Base-by-base conservation (phyloP, 345 rosid species). In the Camelina sativa region DNA sequence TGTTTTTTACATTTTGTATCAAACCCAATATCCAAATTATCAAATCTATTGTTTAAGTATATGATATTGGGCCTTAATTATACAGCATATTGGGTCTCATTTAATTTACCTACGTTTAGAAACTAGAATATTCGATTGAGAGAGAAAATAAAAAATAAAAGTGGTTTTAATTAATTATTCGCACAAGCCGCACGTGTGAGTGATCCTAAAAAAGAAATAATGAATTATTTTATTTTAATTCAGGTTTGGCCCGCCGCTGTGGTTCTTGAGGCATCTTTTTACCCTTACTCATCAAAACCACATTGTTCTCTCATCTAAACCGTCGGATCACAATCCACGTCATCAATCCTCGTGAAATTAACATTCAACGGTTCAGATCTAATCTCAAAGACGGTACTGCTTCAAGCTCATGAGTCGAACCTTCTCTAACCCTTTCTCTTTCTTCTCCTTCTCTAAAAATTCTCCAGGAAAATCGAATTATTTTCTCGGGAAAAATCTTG, bases 281-380 rank as follows among this genome's bases (percentile, higher is more conserved):
- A 65, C 47, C 32, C 59, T 62, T 69, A 6, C 61, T 78, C 81
- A 72, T 67, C 69, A 62, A 66, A 76, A 81, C 77, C 76, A 73
- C 81, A 68, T 74, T 65, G 80, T 78, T 76, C 69, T 73, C 60
- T 75, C 58, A 60, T 40, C 10, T 20, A 5, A 25, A 65, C 91
- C 87, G 86, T 87, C 23, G 22, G 85, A 87, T 89, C 20, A 9
- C 0, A 5, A 4, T 6, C 84, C 90, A 87, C 85, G 86, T 87
- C 89, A 87, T 0, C 76, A 8, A 83, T 87, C 88, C 82, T 76
- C 82, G 80, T 85, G 61, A 23, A 62, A n/a, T 51, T 54, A 2
- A 41, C 11, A 75, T 79, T 85, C 76, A 54, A 88, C 91, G 97
- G 94, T 56, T 72, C 4, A 62, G 94, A 88, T 91, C 79, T 37